These are phyloP conservation scores for Penicillium sp. DNA, from an alignment of 2,329 filamentous ascomycete species.

Conservation along the genomic window DNA sequence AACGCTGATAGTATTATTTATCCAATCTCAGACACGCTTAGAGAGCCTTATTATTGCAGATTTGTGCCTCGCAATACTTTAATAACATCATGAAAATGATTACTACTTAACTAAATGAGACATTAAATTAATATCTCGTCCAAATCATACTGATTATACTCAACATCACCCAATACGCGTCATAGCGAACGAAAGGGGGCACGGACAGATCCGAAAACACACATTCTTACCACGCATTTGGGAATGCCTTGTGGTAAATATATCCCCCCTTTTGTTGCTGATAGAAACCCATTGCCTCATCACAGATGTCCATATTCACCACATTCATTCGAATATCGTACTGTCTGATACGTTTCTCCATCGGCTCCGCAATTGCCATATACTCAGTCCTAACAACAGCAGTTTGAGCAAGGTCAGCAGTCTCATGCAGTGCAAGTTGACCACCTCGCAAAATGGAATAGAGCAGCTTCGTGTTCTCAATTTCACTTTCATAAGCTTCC, in stretches of 20 bases:
- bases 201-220: background rate
- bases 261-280: slow-evolving; percentile 3
- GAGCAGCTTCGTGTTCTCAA: slow-evolving; percentile 13
- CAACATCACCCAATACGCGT: too few relatives aligned
- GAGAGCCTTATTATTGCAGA: background rate
- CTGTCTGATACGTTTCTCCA: slow-evolving; percentile 14
- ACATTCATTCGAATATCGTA: slow-evolving; percentile 21
- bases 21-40: background rate
- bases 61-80: background rate
- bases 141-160: background rate
- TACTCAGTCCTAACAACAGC: slow-evolving; percentile 12
- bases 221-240: background rate
- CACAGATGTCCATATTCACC: slow-evolving; percentile 17
- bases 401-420: slow-evolving; percentile 1
- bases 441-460: slow-evolving; percentile 16
- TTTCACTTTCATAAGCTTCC: slow-evolving; percentile 23
- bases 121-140: too few relatives aligned
- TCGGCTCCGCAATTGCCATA: slow-evolving; percentile 14
- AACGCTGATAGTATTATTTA: too few relatives aligned
- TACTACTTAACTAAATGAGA: too few relatives aligned
- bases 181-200: background rate
- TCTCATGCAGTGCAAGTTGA: slow-evolving; percentile 15
- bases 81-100: background rate
- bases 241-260: slow-evolving; percentile 13
- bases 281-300: slow-evolving; percentile 11